Base-by-base conservation (phyloP, 1,139 yeast species). In the Yamadazyma blattariae region DNA sequence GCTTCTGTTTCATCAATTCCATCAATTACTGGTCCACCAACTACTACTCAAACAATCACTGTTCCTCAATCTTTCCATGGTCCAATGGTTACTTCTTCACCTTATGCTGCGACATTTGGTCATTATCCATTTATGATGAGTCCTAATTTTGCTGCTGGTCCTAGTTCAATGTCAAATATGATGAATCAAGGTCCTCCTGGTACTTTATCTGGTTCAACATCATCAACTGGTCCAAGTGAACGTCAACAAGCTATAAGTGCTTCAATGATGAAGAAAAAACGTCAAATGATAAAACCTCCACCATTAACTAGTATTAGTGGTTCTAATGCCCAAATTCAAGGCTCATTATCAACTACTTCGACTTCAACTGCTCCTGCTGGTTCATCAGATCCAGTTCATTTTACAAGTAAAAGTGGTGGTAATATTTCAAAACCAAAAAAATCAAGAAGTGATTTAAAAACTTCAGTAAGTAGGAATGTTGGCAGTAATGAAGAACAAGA, bases 191-290 rank as follows among this genome's bases (percentile, higher is more conserved):
- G 19, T 17, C 19, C 19, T 7, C 19, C 19, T 5, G 7, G 7
- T 17, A 5, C 19, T 5, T 5, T 17, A 17, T 7, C 19, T 5
- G 7, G 5, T 5, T 17, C 19, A 17, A 17, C 7, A 5, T 7
- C 5, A 5, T 5, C 19, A 17, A 5, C 19, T 5, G 37, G 30
- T 3, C 37, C 37, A 11, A 32, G 36, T 2, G 34, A 35, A 11
- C 37, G 49, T 11, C 49, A 45, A 35, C 49, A 45, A 27, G 32
- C 42, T 6, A 39, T 44, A 15, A 40, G 46, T 39, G 42, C 48
- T 10, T 35, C 36, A 12, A 44, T 45, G 48, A 45, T 44, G 49
- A 40, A 30, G 34, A 45, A 45, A 33, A 44, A 44, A 33, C 38
- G 33, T 25, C 48, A 44, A 35, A 36, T 44, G 44, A 33, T 44